A percentile compares a stretch with the other conserved stretches of the same genome.
Conservation (phyloP, 2,329 filamentous ascomycete genomes). For the Hypoxylon sp. region DNA sequence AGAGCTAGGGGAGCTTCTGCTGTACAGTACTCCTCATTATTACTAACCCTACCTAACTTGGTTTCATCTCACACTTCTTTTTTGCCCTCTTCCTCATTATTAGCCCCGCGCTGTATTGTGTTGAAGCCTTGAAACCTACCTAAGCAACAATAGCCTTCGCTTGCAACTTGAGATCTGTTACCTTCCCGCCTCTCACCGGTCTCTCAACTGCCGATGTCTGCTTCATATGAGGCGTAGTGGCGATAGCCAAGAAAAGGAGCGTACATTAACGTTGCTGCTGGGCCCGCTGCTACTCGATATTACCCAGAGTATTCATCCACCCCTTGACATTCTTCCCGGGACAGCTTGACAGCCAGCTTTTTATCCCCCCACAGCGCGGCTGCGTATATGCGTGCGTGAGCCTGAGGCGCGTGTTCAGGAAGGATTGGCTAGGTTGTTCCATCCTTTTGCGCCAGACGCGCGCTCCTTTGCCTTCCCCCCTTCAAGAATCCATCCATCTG, state of each 20-base stretch:
- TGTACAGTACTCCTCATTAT: slow-evolving; percentile 12
- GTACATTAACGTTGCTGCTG: slow-evolving; percentile 39
- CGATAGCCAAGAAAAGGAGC: slow-evolving; percentile 40
- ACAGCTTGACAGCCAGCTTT: slow-evolving; percentile 27
- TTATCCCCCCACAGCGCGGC: slow-evolving; percentile 44
- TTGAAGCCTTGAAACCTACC: slow-evolving; percentile 18
- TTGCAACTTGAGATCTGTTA: slow-evolving; percentile 10
- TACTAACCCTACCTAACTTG: slow-evolving; percentile 14
- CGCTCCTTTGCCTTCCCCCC: slow-evolving; percentile 38
- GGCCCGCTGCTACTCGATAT: slow-evolving; percentile 45
- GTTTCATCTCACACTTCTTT: slow-evolving; percentile 11
- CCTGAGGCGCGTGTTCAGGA: slow-evolving; percentile 31
- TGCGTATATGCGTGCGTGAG: slow-evolving; percentile 39
- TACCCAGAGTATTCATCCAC: slow-evolving; percentile 49
- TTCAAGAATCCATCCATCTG: slow-evolving; percentile 29
- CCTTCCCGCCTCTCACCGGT: slow-evolving; percentile 8
- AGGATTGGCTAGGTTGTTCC: slow-evolving; percentile 32
- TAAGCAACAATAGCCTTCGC: slow-evolving; percentile 18
- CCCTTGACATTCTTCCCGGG: slow-evolving; percentile 44
- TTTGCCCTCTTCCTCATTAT: slow-evolving; percentile 13
- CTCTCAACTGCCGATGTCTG: slow-evolving; percentile 45
- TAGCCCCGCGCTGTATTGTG: slow-evolving; percentile 22
- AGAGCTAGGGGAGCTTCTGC: slow-evolving; percentile 24
- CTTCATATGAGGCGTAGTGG: slow-evolving; percentile 43
- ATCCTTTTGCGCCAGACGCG: slow-evolving; percentile 46